Evolutionary conservation across 73 alveolate genomes (phyloP).

Genomic region (Blepharisma stoltei): DNA sequence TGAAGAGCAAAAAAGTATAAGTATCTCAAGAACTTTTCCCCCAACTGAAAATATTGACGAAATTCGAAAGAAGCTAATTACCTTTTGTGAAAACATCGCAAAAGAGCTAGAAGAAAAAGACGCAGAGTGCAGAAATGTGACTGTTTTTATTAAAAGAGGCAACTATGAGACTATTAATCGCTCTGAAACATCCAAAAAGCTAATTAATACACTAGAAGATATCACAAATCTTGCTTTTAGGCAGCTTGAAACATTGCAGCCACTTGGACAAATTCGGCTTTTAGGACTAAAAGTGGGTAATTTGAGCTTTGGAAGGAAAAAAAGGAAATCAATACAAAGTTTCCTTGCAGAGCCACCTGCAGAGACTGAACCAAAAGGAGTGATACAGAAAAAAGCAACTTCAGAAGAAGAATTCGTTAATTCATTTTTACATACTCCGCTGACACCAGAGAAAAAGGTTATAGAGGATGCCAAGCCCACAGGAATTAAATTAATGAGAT

Average conservation of each 20-base stretch:
- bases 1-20: constrained; percentile 57
- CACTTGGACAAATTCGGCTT: not conserved
- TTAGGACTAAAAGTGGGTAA: not conserved
- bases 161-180: constrained; percentile 41
- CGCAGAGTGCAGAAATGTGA: constrained; percentile 34
- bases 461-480: not conserved
- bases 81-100: constrained; percentile 34
- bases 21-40: constrained; percentile 46
- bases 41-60: constrained; percentile 38
- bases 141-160: constrained; percentile 39
- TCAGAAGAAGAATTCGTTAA: no score
- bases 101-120: constrained; percentile 38
- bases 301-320: not conserved
- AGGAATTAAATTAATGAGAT: not conserved
- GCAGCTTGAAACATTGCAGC: not conserved
- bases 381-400: no score
- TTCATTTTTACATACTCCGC: no score
- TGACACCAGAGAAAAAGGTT: not conserved
- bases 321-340: not conserved
- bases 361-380: no score
- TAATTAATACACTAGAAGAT: not conserved
- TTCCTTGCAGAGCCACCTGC: no score
- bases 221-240: not conserved
- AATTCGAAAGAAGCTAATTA: constrained; percentile 29
- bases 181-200: not conserved